Base-by-base conservation (phyloP, 1,139 yeast species). In the Blastobotrys persicus region DNA sequence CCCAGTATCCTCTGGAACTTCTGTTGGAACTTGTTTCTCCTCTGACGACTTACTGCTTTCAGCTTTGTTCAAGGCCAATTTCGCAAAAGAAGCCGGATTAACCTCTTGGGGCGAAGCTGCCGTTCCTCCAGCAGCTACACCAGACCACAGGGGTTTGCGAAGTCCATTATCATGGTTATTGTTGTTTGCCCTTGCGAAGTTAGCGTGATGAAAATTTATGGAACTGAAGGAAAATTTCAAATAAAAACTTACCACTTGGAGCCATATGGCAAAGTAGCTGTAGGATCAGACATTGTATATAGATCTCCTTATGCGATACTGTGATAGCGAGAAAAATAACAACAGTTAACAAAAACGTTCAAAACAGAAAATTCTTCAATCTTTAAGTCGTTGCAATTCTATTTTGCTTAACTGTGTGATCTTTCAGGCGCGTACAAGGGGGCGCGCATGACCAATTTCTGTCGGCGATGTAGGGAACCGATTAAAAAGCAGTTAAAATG, bases 161-260 rank as follows among this genome's bases (percentile, higher is more conserved):
- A 23, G 28, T 9, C 28, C 28, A 23, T 23, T 23, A 23, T 23
- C 28, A 23, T 23, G 28, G 28, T 23, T 23, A 23, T 23, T 23
- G 28, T 23, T 23, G 9, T 23, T 23, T 23, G 28, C 28, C 28
- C 28, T n/a, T 23, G 28, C 19, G 5, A 14, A n/a, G 20, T 13
- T 34, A 34, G 23, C 26, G 26, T 3, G 11, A 37, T 17, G 13
- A 40, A 26, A 41, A 41, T 11, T 12, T n/a, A n/a, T n/a, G n/a
- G 19, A 31, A 41, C 11, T n/a, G 14, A 17, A 31, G 2, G 2
- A 17, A 9, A 14, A 28, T n/a, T 26, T 11, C 31, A 9, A 2
- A 7, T n/a, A 9, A 18, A 35, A 18, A 64, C 74, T 50, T 61
- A 70, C 75, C 75, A 71, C 47, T 71, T 66, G 31, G 74, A 73